Evolutionary conservation across 139 green algal genomes (phyloP).

Genomic region (Gonium pectorale): DNA sequence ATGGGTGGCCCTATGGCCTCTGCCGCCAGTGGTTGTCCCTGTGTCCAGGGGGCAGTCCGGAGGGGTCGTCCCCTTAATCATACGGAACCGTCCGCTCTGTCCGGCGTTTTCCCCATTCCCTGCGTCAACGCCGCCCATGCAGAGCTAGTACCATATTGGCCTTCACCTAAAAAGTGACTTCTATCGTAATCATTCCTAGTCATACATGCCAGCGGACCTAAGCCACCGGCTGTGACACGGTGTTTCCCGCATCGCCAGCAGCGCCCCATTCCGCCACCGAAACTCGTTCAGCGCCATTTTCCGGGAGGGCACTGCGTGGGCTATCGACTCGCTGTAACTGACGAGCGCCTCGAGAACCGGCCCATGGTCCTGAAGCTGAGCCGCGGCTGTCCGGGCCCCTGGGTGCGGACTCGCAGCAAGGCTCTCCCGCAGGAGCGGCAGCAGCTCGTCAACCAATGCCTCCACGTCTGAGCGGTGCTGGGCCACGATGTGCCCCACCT

Average conservation of each 20-base stretch:
- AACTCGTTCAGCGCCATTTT: slow-evolving; percentile 71
- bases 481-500: slow-evolving; percentile 54
- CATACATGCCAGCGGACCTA: slow-evolving; percentile 19
- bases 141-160: too few species aligned
- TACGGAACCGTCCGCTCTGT: too few species aligned
- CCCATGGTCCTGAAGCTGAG: not conserved
- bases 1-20: too few species aligned
- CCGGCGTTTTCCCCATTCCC: too few species aligned
- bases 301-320: slow-evolving; percentile 55
- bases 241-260: slow-evolving; percentile 30
- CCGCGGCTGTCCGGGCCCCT: not conserved
- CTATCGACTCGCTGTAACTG: slow-evolving; percentile 56
- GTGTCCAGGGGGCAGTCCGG: too few species aligned
- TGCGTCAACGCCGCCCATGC: too few species aligned
- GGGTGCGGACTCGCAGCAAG: not conserved
- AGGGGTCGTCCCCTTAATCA: too few species aligned
- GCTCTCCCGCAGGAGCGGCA: slow-evolving; percentile 38
- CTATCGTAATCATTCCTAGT: too few species aligned
- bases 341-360: slow-evolving; percentile 7
- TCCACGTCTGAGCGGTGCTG: slow-evolving; percentile 29
- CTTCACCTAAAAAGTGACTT: too few species aligned
- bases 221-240: slow-evolving; percentile 54
- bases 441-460: slow-evolving; percentile 53
- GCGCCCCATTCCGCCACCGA: slow-evolving; percentile 63
- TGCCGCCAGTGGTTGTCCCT: too few species aligned